Evolutionary conservation across 345 rosid species (phyloP).

Genomic region (Barbarea vulgaris): DNA sequence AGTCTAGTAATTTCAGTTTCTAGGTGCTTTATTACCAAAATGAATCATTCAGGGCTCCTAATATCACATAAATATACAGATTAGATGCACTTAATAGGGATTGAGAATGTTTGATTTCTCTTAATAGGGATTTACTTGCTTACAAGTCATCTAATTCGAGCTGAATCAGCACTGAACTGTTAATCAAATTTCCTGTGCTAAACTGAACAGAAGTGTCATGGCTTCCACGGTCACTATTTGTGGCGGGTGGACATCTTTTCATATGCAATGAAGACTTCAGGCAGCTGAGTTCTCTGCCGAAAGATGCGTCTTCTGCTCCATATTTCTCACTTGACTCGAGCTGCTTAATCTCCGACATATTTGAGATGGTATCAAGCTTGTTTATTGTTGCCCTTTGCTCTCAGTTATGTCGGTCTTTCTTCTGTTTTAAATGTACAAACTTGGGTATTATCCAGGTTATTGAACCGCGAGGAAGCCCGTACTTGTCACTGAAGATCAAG

Average conservation of each 20-base stretch:
- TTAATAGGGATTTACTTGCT: background rate
- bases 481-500: constrained; percentile 51
- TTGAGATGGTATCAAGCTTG: constrained; percentile 62
- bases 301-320: constrained; percentile 50
- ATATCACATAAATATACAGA: background rate
- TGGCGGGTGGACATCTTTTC: constrained; percentile 60
- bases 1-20: background rate
- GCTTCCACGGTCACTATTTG: constrained; percentile 75
- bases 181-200: constrained; percentile 4
- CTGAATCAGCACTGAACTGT: background rate
- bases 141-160: background rate
- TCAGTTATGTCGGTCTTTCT: background rate
- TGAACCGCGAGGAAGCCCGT: constrained; percentile 44
- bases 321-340: constrained; percentile 66
- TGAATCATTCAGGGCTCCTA: too few relatives aligned
- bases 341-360: constrained; percentile 64
- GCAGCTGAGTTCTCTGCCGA: constrained; percentile 57
- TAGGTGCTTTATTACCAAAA: too few relatives aligned
- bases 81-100: background rate
- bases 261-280: constrained; percentile 77
- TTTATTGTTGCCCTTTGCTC: constrained; percentile 15
- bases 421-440: constrained; percentile 1
- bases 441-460: constrained; percentile 51
- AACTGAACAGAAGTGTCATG: constrained; percentile 65
- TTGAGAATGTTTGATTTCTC: constrained; percentile 1